Evolutionary conservation across 2,329 filamentous ascomycete genomes (phyloP).

Genomic region (Colletotrichum magnum): DNA sequence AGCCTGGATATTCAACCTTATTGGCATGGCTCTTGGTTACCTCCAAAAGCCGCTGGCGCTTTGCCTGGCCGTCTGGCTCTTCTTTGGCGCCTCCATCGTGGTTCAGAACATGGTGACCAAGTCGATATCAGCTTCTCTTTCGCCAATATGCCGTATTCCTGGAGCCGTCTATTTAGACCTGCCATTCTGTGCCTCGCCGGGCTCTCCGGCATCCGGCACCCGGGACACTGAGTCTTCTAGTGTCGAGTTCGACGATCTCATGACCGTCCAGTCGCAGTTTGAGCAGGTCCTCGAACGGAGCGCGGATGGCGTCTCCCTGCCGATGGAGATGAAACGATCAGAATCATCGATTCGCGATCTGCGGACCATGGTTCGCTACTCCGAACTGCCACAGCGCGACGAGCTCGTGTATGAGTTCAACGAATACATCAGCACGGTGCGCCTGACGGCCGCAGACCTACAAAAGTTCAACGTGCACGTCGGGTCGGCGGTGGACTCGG

Average conservation of each 20-base stretch:
- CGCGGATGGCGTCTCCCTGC: slow-evolving; percentile 75
- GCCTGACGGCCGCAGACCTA: slow-evolving; percentile 75
- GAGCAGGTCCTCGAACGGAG: slow-evolving; percentile 81
- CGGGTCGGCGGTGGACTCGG: slow-evolving; percentile 79
- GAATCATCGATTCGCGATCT: slow-evolving; percentile 83
- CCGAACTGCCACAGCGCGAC: slow-evolving; percentile 75
- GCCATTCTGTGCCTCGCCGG: slow-evolving; percentile 70
- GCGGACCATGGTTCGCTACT: slow-evolving; percentile 79
- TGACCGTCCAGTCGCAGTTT: slow-evolving; percentile 81
- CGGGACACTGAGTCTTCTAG: slow-evolving; percentile 43
- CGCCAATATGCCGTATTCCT: slow-evolving; percentile 79
- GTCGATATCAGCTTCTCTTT: slow-evolving; percentile 73
- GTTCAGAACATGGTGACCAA: slow-evolving; percentile 73
- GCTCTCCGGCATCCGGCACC: background rate
- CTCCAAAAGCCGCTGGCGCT: slow-evolving; percentile 76
- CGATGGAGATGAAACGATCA: slow-evolving; percentile 83
- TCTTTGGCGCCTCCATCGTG: slow-evolving; percentile 71
- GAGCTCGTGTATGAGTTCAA: slow-evolving; percentile 84
- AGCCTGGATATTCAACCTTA: slow-evolving; percentile 68
- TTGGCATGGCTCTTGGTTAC: slow-evolving; percentile 72
- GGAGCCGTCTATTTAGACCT: slow-evolving; percentile 73
- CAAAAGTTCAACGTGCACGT: slow-evolving; percentile 84
- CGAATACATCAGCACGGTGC: slow-evolving; percentile 79
- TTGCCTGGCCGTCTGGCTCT: slow-evolving; percentile 72
- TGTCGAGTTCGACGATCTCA: slow-evolving; percentile 81